Base-by-base conservation (phyloP, 805 yeast genomes). In the Metschnikowia similis region DNA sequence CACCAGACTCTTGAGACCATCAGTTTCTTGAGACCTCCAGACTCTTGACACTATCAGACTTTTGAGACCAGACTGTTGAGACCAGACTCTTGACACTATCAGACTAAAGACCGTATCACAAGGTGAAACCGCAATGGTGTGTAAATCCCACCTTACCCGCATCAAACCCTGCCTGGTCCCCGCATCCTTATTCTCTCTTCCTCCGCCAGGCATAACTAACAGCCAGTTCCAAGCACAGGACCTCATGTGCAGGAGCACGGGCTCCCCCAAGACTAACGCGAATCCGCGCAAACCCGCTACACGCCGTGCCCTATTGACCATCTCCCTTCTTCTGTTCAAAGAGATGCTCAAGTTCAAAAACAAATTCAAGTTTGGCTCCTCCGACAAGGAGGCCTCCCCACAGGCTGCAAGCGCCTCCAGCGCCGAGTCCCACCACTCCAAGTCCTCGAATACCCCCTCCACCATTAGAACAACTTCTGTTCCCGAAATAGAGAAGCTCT, bases 331-430 rank as follows among this genome's bases (percentile, higher is more conserved):
- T 28, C 29, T 35, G 16, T 27, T 27, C 5, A 9, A n/a, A 28
- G 34, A 8, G 26, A 66, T 66, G 70, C 62, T 66, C 47, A 66
- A 64, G 51, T 62, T 66, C 57, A 66, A 64, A 45, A 65, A 65
- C 51, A 66, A 66, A 49, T 63, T 66, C 55, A 64, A 61, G 50
- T 63, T 65, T 52, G 56, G 62, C 47, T 46, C 61, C 6, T 47
- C 56, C 41, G 60, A 53, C 8, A 58, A 55, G 35, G 59, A 57
- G 26, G 35, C 56, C 5, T 41, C 44, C 6, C 8, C 16, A 35
- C 41, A 48, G 29, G 28, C 43, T 13, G 28, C 48, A 21, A 10
- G 11, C 21, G 40, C 35, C 16, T 27, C 47, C 16, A 29, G 44
- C 16, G 32, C 50, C 10, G 37, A 29, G 26, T 30, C 44, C 2